Evolutionary conservation across 2,329 filamentous ascomycete genomes (phyloP), one percentile per base, ranked within the genome.

Genomic region (Cladosporium colombiae): DNA sequence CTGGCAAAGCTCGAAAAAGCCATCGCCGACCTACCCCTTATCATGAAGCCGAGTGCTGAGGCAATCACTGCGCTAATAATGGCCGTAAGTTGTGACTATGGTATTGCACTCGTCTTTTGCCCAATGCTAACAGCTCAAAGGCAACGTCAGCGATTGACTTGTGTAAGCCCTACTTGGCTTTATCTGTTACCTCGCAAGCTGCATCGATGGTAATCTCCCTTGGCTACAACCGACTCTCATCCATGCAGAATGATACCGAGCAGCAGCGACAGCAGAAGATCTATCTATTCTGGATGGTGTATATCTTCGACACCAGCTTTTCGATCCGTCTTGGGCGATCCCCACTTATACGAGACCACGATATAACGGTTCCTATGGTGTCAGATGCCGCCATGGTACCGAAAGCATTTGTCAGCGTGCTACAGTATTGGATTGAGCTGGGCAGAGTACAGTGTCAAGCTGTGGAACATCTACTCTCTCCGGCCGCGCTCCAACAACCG

Each of bases 91-190:
- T 16, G 13, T 33, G n/a, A 14, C 5, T 33, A 8, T 7, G 31
- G 50, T 31, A 4, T 29, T 25, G 5, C 2, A 1, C 13, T 8
- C 13, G 11, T 11, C 8, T 27, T 6, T 44, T 21, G 23, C 40
- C 1, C 27, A 18, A 33, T 8, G 31, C 52, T 55, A 31, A 55
- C 52, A 33, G 18, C 25, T 40, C 62, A 18, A 59, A 89, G 85
- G 81, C 85, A 5, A 77, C 86, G n/a, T 86, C 89, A 70, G 83
- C 87, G 14, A 83, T 89, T 57, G 87, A 89, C 67, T 81, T 84
- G 16, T 87, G 86, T 3, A 85, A 86, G 46, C 86, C 87, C 0
- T 86, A 86, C 0, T 80, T 90, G 3, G 86, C 85, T n/a, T 88
- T 87, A 84, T 84, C 86, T n/a, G 78, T 90, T 21, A 84, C 83